Base-by-base conservation (phyloP, 345 rosid species). In the Salix brachista region DNA sequence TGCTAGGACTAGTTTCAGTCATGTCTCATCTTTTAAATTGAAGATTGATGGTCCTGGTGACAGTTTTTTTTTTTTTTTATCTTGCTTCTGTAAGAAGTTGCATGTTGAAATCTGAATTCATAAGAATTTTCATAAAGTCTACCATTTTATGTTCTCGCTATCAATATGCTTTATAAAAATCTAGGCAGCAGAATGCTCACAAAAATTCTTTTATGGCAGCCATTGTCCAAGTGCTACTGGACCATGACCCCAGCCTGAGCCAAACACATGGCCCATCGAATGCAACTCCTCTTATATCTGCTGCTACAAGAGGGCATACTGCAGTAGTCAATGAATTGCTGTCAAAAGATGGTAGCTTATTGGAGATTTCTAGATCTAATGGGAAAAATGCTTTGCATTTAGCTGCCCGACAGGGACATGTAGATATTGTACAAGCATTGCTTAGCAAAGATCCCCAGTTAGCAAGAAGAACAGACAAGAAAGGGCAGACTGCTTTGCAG, bases 401-500 rank as follows among this genome's bases (percentile, higher is more conserved):
- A 67, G 90, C 98, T 85, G 97, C 91, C 25, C 85, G 99, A 32
- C 98, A 86, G 73, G 99, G 95, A 7, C 91, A 92, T 80, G 93
- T 91, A 46, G 98, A 90, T 71, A 82, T 96, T 67, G 91, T 93
- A 37, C 82, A 79, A 75, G 92, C 98, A 70, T 84, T 96, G 79
- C 90, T 96, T 1, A 74, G 66, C 72, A 91, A 90, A 83, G 99
- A 96, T 86, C 80, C 94, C 18, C 99, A 92, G 62, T 77, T 96
- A 80, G 99, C 98, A 5, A 88, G 97, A 56, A 87, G 98, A 86
- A 82, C 90, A 36, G 99, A 96, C 83, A 93, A 86, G 88, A 96
- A 92, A 84, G 97, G 99, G 70, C 98, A 96, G 84, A 96, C 98
- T 39, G 94, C 97, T 28, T 83, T 93, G 83, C 99, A 96, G 80